phyloP scores from a whole-genome alignment of 257 asterid species.

The Cordia subcordata region DNA sequence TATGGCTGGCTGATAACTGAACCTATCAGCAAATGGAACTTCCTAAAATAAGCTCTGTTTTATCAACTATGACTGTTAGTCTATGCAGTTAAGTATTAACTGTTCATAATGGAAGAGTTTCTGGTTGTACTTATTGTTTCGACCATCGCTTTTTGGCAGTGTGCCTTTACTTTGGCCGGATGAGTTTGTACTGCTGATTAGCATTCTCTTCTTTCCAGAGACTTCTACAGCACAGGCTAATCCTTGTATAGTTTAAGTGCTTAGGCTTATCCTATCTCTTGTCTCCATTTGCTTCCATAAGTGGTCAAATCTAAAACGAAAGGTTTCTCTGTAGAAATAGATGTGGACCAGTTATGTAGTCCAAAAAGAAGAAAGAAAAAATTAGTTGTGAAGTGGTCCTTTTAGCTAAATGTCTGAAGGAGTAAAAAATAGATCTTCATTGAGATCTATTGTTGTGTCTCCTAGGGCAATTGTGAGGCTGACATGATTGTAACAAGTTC shows the following conservation, averaged over 20 bases:
- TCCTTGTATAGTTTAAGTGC: too few species aligned
- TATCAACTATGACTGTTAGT: background rate
- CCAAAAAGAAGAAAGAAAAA: too few species aligned
- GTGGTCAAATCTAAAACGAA: background rate
- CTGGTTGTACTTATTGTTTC: too few species aligned
- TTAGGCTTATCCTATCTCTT: too few species aligned
- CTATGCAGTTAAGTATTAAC: background rate
- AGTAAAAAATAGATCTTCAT: too few species aligned
- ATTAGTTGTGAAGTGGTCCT: background rate
- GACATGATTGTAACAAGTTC: background rate
- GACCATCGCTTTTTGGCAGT: too few species aligned
- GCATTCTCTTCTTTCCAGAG: too few species aligned
- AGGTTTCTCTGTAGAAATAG: background rate
- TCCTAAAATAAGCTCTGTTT: background rate
- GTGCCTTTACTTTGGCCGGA: too few species aligned
- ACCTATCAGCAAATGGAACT: constrained; percentile 1
- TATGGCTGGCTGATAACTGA: background rate
- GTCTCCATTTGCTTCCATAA: too few species aligned
- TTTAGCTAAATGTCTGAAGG: background rate
- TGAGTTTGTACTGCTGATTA: too few species aligned
- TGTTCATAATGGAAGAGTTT: background rate
- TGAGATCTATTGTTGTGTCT: background rate
- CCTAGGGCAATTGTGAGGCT: background rate
- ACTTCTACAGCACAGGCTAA: too few species aligned
- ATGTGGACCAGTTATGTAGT: too few species aligned